Percentiles rank a stretch among this genome's conserved stretches.
Evolutionary conservation across 2,329 filamentous ascomycete species (phyloP).

Genomic region (Peltaster fructicola): DNA sequence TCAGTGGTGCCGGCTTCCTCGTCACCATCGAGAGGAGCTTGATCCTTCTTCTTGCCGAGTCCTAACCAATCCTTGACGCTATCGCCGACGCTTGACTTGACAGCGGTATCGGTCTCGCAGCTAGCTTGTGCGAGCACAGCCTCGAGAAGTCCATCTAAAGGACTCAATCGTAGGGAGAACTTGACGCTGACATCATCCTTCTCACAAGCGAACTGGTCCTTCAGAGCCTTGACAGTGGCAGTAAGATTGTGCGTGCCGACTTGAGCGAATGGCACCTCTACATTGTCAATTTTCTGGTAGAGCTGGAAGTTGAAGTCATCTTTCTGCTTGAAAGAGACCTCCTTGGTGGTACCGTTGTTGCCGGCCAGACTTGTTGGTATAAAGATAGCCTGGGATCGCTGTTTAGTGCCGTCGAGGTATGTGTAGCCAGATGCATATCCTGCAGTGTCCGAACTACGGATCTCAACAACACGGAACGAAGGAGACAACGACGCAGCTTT

Average conservation of each 20-base stretch:
- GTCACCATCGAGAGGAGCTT: constrained; percentile 46
- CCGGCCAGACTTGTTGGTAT: constrained; percentile 58
- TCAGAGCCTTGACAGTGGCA: constrained; percentile 58
- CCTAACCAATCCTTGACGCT: constrained; percentile 94
- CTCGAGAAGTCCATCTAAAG: constrained; percentile 62
- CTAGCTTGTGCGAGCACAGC: constrained; percentile 60
- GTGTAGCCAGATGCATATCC: constrained; percentile 58
- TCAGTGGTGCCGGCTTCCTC: constrained; percentile 28
- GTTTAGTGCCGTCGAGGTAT: constrained; percentile 48
- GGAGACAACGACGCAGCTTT: constrained; percentile 82
- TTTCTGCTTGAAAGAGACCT: constrained; percentile 65
- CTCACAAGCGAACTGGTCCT: constrained; percentile 61
- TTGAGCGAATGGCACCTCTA: constrained; percentile 44
- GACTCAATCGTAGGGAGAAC: constrained; percentile 54
- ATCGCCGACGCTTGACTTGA: constrained; percentile 71
- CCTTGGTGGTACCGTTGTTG: constrained; percentile 43
- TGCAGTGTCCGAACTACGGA: constrained; percentile 61
- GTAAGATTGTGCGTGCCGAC: constrained; percentile 76
- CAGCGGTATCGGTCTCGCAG: constrained; percentile 60
- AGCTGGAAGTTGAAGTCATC: constrained; percentile 68
- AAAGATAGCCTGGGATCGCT: constrained; percentile 68
- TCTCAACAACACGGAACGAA: constrained; percentile 96
- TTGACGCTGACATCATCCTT: constrained; percentile 64
- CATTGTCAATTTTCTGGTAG: constrained; percentile 48
- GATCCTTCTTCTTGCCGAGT: constrained; percentile 80